Conservation (phyloP, 2,329 filamentous ascomycete genomes). For the Epichloe festucae region DNA sequence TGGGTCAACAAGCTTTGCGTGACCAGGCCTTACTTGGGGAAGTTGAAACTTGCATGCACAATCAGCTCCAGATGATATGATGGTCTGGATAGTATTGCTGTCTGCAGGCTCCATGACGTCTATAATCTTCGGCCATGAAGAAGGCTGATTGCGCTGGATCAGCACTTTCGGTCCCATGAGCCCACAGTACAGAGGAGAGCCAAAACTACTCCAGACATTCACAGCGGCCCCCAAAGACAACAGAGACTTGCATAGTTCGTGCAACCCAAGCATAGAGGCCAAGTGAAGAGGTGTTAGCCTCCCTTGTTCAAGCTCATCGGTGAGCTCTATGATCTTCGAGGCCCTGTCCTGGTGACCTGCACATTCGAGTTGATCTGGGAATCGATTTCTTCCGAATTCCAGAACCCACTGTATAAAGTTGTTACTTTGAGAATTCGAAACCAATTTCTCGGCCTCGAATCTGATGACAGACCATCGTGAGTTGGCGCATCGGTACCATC, state of each 20-base stretch:
- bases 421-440: slow-evolving; percentile 12
- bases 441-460: slow-evolving; percentile 16
- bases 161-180: slow-evolving; percentile 19
- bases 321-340: slow-evolving; percentile 15
- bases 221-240: slow-evolving; percentile 11
- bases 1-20: background rate
- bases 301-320: slow-evolving; percentile 17
- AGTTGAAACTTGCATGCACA: slow-evolving; percentile 3
- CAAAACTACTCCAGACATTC: slow-evolving; percentile 13
- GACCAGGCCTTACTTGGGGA: background rate
- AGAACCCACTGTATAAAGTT: slow-evolving; percentile 25
- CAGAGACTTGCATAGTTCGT: slow-evolving; percentile 16
- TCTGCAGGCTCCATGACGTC: background rate
- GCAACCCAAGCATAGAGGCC: slow-evolving; percentile 20
- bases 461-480: slow-evolving; percentile 16
- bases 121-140: slow-evolving; percentile 5
- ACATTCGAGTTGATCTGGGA: slow-evolving; percentile 11
- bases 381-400: slow-evolving; percentile 19
- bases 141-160: slow-evolving; percentile 6
- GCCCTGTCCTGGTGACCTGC: slow-evolving; percentile 8
- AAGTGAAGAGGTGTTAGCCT: slow-evolving; percentile 20
- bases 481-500: slow-evolving; percentile 16
- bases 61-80: background rate
- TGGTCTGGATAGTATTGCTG: background rate
- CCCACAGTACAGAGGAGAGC: slow-evolving; percentile 22